These are phyloP conservation scores for Prunus yedoensis DNA, from an alignment of 331 rosid species.

Conservation along the genomic window DNA sequence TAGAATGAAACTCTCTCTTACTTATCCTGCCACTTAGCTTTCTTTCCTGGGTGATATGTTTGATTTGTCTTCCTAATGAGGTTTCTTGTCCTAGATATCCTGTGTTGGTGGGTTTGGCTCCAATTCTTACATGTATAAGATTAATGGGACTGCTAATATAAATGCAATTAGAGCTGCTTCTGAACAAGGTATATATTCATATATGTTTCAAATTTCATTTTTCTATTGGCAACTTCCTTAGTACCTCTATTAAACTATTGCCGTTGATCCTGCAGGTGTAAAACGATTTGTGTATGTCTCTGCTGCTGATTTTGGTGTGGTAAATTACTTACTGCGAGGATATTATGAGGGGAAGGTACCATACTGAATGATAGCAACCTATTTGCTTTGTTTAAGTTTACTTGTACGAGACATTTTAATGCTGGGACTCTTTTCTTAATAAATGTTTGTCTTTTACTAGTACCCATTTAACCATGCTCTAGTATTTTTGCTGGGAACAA, in stretches of 20 bases:
- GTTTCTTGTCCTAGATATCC: slow-evolving; percentile 63
- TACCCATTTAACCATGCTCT: not conserved
- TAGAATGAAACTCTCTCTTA: not conserved
- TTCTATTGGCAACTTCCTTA: not conserved
- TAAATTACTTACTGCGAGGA: slow-evolving; percentile 69
- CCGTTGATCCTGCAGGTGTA: slow-evolving; percentile 55
- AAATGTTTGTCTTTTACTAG: not conserved
- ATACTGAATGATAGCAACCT: not conserved
- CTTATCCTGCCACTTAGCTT: not conserved
- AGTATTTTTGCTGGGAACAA: not conserved
- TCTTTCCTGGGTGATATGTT: not conserved
- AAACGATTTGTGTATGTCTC: slow-evolving; percentile 90
- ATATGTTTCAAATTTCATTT: not conserved
- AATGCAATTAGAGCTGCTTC: slow-evolving; percentile 92
- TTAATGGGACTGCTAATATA: slow-evolving; percentile 95
- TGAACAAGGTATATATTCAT: slow-evolving; percentile 61
- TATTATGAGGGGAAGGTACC: slow-evolving; percentile 96
- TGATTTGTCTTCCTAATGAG: slow-evolving; percentile 28
- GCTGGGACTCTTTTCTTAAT: not conserved
- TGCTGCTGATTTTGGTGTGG: slow-evolving; percentile 92
- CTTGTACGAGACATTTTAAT: not conserved
- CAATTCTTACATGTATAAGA: slow-evolving; percentile 87
- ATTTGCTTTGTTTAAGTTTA: not conserved
- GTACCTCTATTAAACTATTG: not conserved
- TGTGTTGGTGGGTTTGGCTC: slow-evolving; percentile 99